Percentiles rank a stretch among this genome's conserved stretches.
Evolutionary conservation across 2,329 filamentous ascomycete species (phyloP).

Genomic region (Graphium sp.): DNA sequence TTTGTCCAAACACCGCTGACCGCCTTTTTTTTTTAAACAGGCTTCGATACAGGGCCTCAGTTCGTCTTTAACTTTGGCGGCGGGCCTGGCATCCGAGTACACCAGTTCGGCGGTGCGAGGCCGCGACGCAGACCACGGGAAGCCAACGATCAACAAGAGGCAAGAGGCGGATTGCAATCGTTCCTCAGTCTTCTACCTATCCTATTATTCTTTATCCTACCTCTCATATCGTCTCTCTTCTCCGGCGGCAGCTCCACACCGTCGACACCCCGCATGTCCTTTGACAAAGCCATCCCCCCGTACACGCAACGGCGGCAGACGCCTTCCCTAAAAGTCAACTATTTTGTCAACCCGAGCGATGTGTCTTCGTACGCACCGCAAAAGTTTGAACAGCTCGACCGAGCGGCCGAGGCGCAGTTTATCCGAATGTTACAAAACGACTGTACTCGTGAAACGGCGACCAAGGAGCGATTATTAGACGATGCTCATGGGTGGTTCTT

Average conservation of each 20-base stretch:
- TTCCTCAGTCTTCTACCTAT: conserved; percentile 71
- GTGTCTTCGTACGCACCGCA: conserved; percentile 50
- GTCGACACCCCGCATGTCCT: conserved; percentile 51
- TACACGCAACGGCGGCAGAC: conserved; percentile 61
- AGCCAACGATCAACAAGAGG: conserved; percentile 25
- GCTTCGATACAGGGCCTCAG: conserved; percentile 63
- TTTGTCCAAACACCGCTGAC: too few relatives aligned
- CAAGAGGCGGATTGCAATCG: conserved; percentile 29
- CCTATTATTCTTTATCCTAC: conserved; percentile 74
- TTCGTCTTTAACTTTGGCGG: conserved; percentile 95
- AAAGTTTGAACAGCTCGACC: conserved; percentile 61
- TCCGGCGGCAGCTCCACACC: conserved; percentile 31
- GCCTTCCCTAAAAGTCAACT: conserved; percentile 55
- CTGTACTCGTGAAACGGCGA: conserved; percentile 58
- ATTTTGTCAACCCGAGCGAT: conserved; percentile 71
- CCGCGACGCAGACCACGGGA: conserved; percentile 63
- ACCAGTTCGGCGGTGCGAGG: conserved; percentile 76
- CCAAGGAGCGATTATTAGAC: conserved; percentile 51
- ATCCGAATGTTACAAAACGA: conserved; percentile 48
- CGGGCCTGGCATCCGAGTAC: conserved; percentile 79
- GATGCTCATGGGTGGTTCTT: conserved; percentile 81
- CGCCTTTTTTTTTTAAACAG: conserved; percentile 18
- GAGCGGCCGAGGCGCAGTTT: conserved; percentile 57
- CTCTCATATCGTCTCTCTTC: conserved; percentile 69
- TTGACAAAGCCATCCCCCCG: conserved; percentile 53